phyloP scores from a whole-genome alignment of 2,329 filamentous ascomycete species.

The Xylariales sp. region DNA sequence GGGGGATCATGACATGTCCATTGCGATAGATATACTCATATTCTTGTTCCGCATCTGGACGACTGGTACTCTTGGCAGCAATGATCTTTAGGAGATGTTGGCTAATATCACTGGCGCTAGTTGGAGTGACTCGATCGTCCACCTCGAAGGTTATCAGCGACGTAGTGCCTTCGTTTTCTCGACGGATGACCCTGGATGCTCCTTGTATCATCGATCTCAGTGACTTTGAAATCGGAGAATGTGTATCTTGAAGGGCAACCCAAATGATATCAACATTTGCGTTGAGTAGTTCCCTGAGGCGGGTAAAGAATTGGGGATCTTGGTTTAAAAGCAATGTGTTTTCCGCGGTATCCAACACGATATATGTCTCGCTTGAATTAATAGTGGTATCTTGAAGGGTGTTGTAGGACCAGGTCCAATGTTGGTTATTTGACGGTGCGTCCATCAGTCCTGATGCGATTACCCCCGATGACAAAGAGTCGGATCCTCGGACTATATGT shows the following conservation, averaged over 20 bases:
- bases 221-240: slow-evolving; percentile 10
- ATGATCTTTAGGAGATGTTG: slow-evolving; percentile 18
- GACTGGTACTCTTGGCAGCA: background rate
- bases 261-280: slow-evolving; percentile 23
- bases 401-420: slow-evolving; percentile 2
- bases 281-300: slow-evolving; percentile 20
- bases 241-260: slow-evolving; percentile 27
- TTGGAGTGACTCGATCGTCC: slow-evolving; percentile 15
- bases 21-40: slow-evolving; percentile 26
- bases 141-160: slow-evolving; percentile 20
- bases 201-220: slow-evolving; percentile 28
- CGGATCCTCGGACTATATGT: slow-evolving; percentile 9
- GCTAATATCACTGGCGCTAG: slow-evolving; percentile 21
- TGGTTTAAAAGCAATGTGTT: slow-evolving; percentile 17
- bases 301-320: slow-evolving; percentile 7
- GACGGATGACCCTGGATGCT: slow-evolving; percentile 26
- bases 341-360: slow-evolving; percentile 23
- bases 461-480: slow-evolving; percentile 10
- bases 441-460: slow-evolving; percentile 14
- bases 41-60: background rate
- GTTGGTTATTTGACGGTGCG: background rate
- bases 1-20: slow-evolving; percentile 22
- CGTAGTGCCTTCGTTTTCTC: slow-evolving; percentile 27
- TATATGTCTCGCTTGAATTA: slow-evolving; percentile 19
- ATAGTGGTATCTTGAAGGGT: slow-evolving; percentile 10